A percentile compares a stretch with the other conserved stretches of the same genome.
Evolutionary conservation across 495 filamentous ascomycete species (phyloP).

Genomic region (Hypoxylon intermedium): DNA sequence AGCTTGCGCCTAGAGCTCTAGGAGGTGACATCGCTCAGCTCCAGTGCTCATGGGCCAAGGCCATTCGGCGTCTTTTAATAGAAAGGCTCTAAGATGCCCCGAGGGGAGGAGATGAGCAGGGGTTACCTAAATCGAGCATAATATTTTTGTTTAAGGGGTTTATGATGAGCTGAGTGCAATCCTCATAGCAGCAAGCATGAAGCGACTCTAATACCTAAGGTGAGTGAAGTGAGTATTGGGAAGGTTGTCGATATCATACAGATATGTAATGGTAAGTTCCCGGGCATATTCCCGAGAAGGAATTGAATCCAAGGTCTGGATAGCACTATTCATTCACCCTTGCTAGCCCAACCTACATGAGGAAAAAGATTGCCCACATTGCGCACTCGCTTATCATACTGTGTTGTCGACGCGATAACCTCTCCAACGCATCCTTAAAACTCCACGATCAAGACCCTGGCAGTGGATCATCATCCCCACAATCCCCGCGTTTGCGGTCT

Average conservation of each 20-base stretch:
- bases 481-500: conserved; percentile 28
- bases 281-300: conserved; percentile 6
- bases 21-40: background rate
- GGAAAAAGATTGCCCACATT: background rate
- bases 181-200: too few relatives aligned
- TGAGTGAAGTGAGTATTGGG: too few relatives aligned
- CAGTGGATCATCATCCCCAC: conserved; percentile 28
- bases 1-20: too few relatives aligned
- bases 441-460: conserved; percentile 30
- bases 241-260: too few relatives aligned
- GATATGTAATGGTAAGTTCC: background rate
- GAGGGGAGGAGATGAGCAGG: background rate
- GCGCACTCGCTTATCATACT: too few relatives aligned
- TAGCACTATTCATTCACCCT: conserved; percentile 7
- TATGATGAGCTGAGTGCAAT: too few relatives aligned
- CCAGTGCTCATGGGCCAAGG: background rate
- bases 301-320: conserved; percentile 2
- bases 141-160: too few relatives aligned
- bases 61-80: background rate
- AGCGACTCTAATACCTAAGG: too few relatives aligned
- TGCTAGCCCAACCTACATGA: conserved; percentile 4
- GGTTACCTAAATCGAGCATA: too few relatives aligned
- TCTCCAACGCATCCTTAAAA: conserved; percentile 4
- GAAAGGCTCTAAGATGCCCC: background rate
- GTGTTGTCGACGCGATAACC: background rate